Base-by-base conservation (phyloP, 2,329 filamentous ascomycete species). In the Paecilomyces dactylethromorphus region DNA sequence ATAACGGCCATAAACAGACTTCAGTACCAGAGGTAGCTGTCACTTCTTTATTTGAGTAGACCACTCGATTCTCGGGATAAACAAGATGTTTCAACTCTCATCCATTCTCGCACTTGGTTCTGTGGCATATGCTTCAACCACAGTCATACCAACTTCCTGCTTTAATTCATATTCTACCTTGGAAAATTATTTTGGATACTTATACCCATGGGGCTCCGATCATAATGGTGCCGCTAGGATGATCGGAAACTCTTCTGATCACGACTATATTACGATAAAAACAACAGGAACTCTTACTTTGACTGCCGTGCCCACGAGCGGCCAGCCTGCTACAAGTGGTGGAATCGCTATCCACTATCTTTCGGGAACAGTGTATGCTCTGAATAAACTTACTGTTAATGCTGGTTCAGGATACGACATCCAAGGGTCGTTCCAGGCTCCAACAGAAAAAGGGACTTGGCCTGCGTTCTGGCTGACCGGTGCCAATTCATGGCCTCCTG, bases 381-480 rank as follows among this genome's bases (percentile, higher is more conserved):
- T 77, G 59, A 68, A 76, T 33, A 64, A 71, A 8, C 77, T 79
- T 63, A 76, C 70, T 0, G 72, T 79, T 3, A 67, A 74, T 4
- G 64, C 62, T 2, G 69, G 68, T 0, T 74, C 75, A 1, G 76
- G 76, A 0, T 68, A 75, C 10, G 69, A 77, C 53, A 77, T 80
- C 62, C 63, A 60, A 1, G 76, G 68, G 0, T 68, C 72, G 12
- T 77, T 79, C 59, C 66, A 73, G 56, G 77, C 77, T 0, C 68
- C 76, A 0, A 69, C 69, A 0, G 65, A 64, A 5, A 63, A 73
- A 59, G 77, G 81, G 6, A 83, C 81, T 0, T 85, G 83, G 83
- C 82, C 83, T 0, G 83, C 83, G 0, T 85, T 85, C 64, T 85
- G 82, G 83, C 69, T 85, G 13, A 84, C 81, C 1, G 81, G 75